These are phyloP conservation scores for Porodaedalea pini DNA, from an alignment of 1,284 basidiomycete genomes.

Conservation along the genomic window DNA sequence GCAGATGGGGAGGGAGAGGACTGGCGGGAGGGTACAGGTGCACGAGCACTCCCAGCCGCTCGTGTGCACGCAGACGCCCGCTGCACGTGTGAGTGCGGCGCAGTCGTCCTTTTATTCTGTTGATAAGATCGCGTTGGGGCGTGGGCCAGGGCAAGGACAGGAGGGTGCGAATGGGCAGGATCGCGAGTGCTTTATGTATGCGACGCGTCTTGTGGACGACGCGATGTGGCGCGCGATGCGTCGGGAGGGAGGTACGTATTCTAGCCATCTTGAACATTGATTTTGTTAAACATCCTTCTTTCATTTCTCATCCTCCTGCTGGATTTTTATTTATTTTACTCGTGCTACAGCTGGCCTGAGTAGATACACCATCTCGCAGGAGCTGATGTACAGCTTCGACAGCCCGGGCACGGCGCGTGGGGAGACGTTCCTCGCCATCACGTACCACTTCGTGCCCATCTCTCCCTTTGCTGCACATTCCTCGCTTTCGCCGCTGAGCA, in stretches of 20 bases:
- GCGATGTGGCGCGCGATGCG: constrained; percentile 9
- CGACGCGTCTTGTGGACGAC: constrained; percentile 8
- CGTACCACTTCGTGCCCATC: constrained; percentile 14
- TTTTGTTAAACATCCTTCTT: too few relatives aligned
- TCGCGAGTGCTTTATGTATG: constrained; percentile 15
- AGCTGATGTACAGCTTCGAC: constrained; percentile 12
- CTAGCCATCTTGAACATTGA: too few relatives aligned
- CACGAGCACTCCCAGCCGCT: constrained; percentile 2
- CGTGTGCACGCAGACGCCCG: constrained; percentile 9
- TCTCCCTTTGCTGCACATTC: not conserved
- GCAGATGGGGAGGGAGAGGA: not conserved
- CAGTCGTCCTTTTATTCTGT: not conserved
- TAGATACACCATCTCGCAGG: constrained; percentile 16
- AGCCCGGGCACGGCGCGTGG: constrained; percentile 3
- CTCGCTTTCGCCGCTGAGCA: not conserved
- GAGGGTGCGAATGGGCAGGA: not conserved
- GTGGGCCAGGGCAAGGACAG: too few relatives aligned
- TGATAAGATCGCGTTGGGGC: not conserved
- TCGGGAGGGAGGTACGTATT: constrained; percentile 10
- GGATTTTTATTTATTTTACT: not conserved
- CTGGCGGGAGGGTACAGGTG: not conserved
- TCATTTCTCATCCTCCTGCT: not conserved
- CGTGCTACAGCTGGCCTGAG: not conserved
- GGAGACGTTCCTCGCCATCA: constrained; percentile 15
- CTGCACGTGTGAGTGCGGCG: not conserved